phyloP scores from a whole-genome alignment of 352 stramenopile genomes.

The Phytophthora crassamura region DNA sequence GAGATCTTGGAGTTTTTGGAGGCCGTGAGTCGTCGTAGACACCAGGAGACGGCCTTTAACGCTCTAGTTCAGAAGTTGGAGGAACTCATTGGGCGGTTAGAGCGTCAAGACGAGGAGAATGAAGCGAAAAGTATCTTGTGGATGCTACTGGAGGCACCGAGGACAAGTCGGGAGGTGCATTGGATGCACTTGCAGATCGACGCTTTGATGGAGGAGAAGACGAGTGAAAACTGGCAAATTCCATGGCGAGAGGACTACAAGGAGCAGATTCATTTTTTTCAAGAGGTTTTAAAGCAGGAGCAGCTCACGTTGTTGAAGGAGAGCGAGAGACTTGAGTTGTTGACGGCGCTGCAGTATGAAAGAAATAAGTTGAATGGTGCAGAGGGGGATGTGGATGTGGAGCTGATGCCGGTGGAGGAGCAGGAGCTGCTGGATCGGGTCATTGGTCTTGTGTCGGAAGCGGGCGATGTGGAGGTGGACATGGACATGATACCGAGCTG shows the following conservation, averaged over 20 bases:
- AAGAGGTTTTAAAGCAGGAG: background rate
- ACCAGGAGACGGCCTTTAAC: slow-evolving; percentile 22
- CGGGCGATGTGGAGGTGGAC: background rate
- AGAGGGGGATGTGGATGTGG: slow-evolving; percentile 1
- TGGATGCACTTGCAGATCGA: slow-evolving; percentile 41
- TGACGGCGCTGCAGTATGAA: slow-evolving; percentile 27
- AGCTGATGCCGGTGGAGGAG: slow-evolving; percentile 16
- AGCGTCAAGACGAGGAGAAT: background rate
- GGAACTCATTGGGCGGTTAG: background rate
- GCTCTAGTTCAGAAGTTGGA: slow-evolving; percentile 18
- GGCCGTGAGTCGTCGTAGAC: slow-evolving; percentile 5
- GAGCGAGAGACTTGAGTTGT: slow-evolving; percentile 17
- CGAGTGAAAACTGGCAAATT: slow-evolving; percentile 20
- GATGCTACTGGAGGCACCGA: slow-evolving; percentile 19
- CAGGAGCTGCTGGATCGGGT: slow-evolving; percentile 18
- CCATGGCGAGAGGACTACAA: slow-evolving; percentile 30
- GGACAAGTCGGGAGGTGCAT: slow-evolving; percentile 24
- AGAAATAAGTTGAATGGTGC: slow-evolving; percentile 13
- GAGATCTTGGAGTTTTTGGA: slow-evolving; percentile 15
- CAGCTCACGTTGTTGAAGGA: slow-evolving; percentile 1
- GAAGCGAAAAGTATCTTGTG: slow-evolving; percentile 1
- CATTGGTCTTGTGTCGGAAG: background rate
- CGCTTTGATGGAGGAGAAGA: slow-evolving; percentile 14
- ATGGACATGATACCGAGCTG: slow-evolving; percentile 22
- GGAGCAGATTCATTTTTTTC: slow-evolving; percentile 24